Conservation (phyloP, 768 basidiomycete genomes). For the Clitopilus passeckerianus region DNA sequence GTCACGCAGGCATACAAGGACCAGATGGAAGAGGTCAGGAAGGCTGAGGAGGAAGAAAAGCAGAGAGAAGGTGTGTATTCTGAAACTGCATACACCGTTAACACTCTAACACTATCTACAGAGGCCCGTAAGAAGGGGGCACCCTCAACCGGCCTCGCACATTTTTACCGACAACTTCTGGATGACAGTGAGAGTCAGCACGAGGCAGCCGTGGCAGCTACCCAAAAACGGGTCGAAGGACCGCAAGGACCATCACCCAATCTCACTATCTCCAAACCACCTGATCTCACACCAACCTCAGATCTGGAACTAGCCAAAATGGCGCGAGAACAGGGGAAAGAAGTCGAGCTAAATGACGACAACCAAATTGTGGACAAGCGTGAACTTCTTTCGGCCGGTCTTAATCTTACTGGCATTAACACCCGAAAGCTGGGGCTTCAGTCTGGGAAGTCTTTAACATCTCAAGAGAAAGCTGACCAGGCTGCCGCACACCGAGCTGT, state of each 20-base stretch:
- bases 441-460: slow-evolving; percentile 16
- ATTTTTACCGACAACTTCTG: slow-evolving; percentile 76
- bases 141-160: slow-evolving; percentile 70
- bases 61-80: slow-evolving; percentile 69
- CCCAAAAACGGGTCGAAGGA: slow-evolving; percentile 54
- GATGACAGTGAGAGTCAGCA: slow-evolving; percentile 80
- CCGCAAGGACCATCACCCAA: slow-evolving; percentile 61
- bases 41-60: slow-evolving; percentile 91
- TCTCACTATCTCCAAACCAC: slow-evolving; percentile 73
- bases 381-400: slow-evolving; percentile 83
- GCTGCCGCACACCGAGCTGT: slow-evolving; percentile 66
- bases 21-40: slow-evolving; percentile 89
- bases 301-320: slow-evolving; percentile 70
- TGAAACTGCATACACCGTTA: background rate
- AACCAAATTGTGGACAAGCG: slow-evolving; percentile 97
- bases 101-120: slow-evolving; percentile 23
- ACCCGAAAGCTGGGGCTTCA: slow-evolving; percentile 63
- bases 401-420: slow-evolving; percentile 85
- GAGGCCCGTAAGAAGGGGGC: slow-evolving; percentile 57
- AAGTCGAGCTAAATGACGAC: slow-evolving; percentile 94
- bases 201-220: slow-evolving; percentile 82
- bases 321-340: slow-evolving; percentile 72
- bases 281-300: slow-evolving; percentile 54
- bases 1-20: slow-evolving; percentile 97
- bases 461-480: slow-evolving; percentile 19